Evolutionary conservation across 805 yeast genomes (phyloP).

Genomic region (Saturnispora dispora): DNA sequence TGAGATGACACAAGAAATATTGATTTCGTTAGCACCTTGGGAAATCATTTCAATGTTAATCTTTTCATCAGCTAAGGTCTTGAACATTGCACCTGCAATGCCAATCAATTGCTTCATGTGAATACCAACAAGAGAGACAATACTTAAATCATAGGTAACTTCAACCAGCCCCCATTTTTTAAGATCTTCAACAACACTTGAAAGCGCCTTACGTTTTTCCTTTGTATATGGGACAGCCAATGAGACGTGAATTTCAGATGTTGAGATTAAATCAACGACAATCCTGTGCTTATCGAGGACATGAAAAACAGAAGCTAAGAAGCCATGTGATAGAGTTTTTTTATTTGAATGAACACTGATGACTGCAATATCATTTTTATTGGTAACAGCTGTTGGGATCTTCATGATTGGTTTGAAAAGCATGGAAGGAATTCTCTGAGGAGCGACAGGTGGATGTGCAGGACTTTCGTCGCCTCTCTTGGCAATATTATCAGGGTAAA

Average conservation of each 20-base stretch:
- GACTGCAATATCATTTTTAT: slow-evolving; percentile 86
- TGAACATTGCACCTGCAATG: slow-evolving; percentile 95
- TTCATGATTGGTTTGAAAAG: slow-evolving; percentile 36
- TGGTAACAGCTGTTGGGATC: slow-evolving; percentile 92
- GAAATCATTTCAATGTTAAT: slow-evolving; percentile 96
- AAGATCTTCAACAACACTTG: slow-evolving; percentile 70
- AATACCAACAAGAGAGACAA: slow-evolving; percentile 89
- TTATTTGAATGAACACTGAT: slow-evolving; percentile 90
- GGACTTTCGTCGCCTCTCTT: slow-evolving; percentile 85
- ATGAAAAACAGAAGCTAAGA: slow-evolving; percentile 82
- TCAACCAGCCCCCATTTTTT: slow-evolving; percentile 82
- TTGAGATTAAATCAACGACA: slow-evolving; percentile 92
- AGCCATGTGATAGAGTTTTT: slow-evolving; percentile 88
- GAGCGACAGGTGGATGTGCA: slow-evolving; percentile 85
- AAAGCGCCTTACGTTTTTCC: slow-evolving; percentile 43
- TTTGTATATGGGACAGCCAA: slow-evolving; percentile 89
- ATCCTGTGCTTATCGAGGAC: slow-evolving; percentile 74
- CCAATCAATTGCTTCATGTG: slow-evolving; percentile 97
- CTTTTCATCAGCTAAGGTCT: slow-evolving; percentile 81
- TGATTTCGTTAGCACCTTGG: slow-evolving; percentile 97
- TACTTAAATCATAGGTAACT: slow-evolving; percentile 77
- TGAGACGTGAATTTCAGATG: slow-evolving; percentile 96
- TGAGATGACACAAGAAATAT: slow-evolving; percentile 89
- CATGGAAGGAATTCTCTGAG: slow-evolving; percentile 37
- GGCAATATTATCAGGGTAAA: slow-evolving; percentile 84